Evolutionary conservation across 1,284 basidiomycete species (phyloP).

Genomic region (Apiotrichum laibachii): DNA sequence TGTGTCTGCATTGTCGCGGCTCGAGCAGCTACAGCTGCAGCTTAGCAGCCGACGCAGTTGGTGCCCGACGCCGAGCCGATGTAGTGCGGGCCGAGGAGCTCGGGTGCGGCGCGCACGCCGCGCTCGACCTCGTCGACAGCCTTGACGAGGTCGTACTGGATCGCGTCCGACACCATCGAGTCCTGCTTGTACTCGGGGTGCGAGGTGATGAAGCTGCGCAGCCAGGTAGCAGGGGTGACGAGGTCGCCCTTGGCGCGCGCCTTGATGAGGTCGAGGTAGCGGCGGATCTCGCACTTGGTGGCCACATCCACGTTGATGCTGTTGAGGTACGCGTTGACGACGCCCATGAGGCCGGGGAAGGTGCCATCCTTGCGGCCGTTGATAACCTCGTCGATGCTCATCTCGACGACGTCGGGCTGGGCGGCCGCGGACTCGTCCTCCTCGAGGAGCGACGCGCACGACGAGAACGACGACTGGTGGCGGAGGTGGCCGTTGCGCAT

Average conservation of each 20-base stretch:
- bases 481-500: conserved; percentile 20
- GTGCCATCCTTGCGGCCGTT: conserved; percentile 65
- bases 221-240: conserved; percentile 89
- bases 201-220: conserved; percentile 80
- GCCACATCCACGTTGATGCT: conserved; percentile 73
- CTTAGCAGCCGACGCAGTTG: conserved; percentile 3
- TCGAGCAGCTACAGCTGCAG: no score
- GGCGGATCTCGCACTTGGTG: conserved; percentile 65
- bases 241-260: conserved; percentile 77
- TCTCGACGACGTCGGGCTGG: conserved; percentile 77
- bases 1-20: no score
- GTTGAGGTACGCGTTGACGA: conserved; percentile 83
- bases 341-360: conserved; percentile 82
- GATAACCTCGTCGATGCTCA: conserved; percentile 89
- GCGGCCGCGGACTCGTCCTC: conserved; percentile 20
- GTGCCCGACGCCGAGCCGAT: conserved; percentile 32
- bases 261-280: conserved; percentile 76
- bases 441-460: conserved; percentile 20
- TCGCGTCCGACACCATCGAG: conserved; percentile 82
- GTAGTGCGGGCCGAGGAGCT: conserved; percentile 56
- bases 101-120: conserved; percentile 63
- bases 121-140: conserved; percentile 87
- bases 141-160: conserved; percentile 90
- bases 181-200: conserved; percentile 90
- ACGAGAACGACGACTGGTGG: conserved; percentile 8